These are phyloP conservation scores for Uncinocarpus reesii DNA, from an alignment of 2,329 filamentous ascomycete species.

Conservation along the genomic window DNA sequence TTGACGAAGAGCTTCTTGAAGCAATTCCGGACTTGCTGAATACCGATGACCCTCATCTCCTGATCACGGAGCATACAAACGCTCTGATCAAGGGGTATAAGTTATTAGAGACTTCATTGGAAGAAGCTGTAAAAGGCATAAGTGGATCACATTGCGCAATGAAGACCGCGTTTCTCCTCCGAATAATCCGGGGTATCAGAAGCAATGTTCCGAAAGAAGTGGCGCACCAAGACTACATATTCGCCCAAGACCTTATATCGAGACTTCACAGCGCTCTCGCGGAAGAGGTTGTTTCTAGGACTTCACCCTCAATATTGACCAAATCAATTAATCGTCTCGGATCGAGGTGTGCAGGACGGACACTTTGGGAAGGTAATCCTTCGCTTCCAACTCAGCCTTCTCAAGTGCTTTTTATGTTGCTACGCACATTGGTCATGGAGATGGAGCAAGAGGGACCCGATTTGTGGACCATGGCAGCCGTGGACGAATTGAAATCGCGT, in stretches of 20 bases:
- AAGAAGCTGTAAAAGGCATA: conserved; percentile 39
- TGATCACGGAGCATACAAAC: conserved; percentile 51
- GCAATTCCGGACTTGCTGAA: conserved; percentile 45
- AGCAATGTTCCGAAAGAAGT: conserved; percentile 49
- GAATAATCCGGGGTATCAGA: conserved; percentile 64
- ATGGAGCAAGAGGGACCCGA: conserved; percentile 67
- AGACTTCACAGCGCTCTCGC: conserved; percentile 55
- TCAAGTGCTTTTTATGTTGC: conserved; percentile 59
- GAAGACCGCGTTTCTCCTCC: conserved; percentile 53
- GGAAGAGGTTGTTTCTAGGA: conserved; percentile 38
- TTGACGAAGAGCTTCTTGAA: conserved; percentile 31
- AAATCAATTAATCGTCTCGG: conserved; percentile 35
- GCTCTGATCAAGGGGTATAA: conserved; percentile 49
- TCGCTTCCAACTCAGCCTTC: conserved; percentile 70
- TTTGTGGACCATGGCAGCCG: conserved; percentile 65
- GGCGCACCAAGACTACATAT: conserved; percentile 28
- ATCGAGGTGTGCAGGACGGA: conserved; percentile 48
- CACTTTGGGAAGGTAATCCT: conserved; percentile 71
- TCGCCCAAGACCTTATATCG: conserved; percentile 53
- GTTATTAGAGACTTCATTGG: conserved; percentile 40
- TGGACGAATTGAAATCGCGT: conserved; percentile 51
- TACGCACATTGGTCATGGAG: conserved; percentile 52
- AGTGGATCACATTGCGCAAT: conserved; percentile 40
- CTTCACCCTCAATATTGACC: conserved; percentile 36
- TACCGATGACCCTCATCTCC: conserved; percentile 56